Evolutionary conservation across 768 basidiomycete genomes (phyloP), one percentile per base, ranked within the genome.

Genomic region (Mycena latifolia): DNA sequence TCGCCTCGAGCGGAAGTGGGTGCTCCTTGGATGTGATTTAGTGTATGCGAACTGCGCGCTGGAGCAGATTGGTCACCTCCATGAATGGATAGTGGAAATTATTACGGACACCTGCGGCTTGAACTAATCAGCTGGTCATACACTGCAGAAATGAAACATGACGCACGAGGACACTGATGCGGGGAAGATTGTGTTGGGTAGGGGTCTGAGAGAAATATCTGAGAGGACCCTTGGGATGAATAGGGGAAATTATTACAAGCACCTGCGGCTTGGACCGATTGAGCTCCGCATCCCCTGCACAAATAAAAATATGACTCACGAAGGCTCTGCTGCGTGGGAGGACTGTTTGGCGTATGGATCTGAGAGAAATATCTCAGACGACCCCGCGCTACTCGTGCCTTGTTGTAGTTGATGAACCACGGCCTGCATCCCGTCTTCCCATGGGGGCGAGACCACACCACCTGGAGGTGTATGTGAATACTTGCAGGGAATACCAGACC

Each of bases 321-420:
- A 14, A 35, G 33, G 14, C 33, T 14, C 33, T 35, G 33, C 33
- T 35, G 33, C 33, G 33, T 6, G 6, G 33, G 33, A 6, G 8
- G 8, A 35, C 14, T 35, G 33, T 35, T 12, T 48, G 15, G 51
- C 17, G 51, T 61, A 61, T 18, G 59, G 59, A 10, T 61, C 51
- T 7, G 41, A 33, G 14, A 61, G 51, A 15, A 61, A 45, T 5
- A 61, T 25, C 11, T 31, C 2, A 7, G 59, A 52, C 14, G 59
- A 25, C n/a, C 43, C 37, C 27, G 24, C 31, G 18, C 27, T 31
- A 17, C 9, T 45, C 39, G 41, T 35, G 8, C 8, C 22, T 12
- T 10, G 14, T 20, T 60, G 37, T 8, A n/a, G n/a, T 11, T 45
- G 39, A 12, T 45, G 8, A 22, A n/a, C 11, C 43, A 5, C 17